These are phyloP conservation scores for Sicyos baderoa DNA, from an alignment of 306 rosid genomes.

Conservation along the genomic window DNA sequence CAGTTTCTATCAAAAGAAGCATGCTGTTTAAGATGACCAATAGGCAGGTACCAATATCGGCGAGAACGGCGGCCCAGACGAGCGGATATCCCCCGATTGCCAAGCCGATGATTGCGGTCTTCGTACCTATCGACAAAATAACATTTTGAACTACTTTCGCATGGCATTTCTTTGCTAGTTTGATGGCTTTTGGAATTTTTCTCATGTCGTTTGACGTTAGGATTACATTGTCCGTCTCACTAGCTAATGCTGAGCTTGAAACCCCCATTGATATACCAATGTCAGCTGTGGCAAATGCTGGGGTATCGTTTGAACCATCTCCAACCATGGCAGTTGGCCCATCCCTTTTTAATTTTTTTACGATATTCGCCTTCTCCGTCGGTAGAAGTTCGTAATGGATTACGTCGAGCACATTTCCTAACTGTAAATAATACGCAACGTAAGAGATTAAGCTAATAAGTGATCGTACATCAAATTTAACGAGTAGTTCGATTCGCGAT, in stretches of 20 bases:
- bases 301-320: slow-evolving; percentile 84
- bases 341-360: slow-evolving; percentile 47
- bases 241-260: slow-evolving; percentile 86
- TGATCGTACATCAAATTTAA: too few relatives aligned
- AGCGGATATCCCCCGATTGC: slow-evolving; percentile 78
- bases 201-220: slow-evolving; percentile 76
- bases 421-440: slow-evolving; percentile 31
- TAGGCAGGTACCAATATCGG: slow-evolving; percentile 86
- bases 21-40: slow-evolving; percentile 82
- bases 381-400: slow-evolving; percentile 84
- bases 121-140: slow-evolving; percentile 49
- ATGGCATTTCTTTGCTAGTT: slow-evolving; percentile 45
- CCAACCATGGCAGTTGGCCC: slow-evolving; percentile 89
- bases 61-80: slow-evolving; percentile 96
- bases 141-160: slow-evolving; percentile 62
- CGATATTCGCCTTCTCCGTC: slow-evolving; percentile 57
- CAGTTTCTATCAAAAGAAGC: slow-evolving; percentile 45
- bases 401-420: slow-evolving; percentile 50
- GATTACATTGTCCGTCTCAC: slow-evolving; percentile 69
- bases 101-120: slow-evolving; percentile 51
- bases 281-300: slow-evolving; percentile 82
- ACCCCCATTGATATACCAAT: slow-evolving; percentile 95
- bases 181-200: slow-evolving; percentile 73
- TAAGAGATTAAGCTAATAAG: not conserved
- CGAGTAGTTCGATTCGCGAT: not conserved